Conservation (phyloP, 139 green algal genomes). For the Chlamydomonas schloesseri region DNA sequence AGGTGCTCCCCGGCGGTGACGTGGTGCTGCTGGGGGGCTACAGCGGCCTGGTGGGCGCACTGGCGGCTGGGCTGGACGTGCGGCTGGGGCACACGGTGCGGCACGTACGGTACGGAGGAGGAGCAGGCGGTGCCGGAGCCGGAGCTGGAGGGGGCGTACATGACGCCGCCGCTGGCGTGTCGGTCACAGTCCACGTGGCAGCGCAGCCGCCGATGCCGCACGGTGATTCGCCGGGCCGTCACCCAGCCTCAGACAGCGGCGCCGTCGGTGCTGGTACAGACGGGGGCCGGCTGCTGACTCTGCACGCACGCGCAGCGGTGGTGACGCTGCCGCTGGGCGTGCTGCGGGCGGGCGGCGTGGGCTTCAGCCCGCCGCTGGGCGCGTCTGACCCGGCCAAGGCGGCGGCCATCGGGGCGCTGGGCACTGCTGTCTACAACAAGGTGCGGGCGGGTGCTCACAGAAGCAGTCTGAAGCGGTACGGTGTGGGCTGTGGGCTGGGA, state of each 20-base stretch:
- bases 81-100: slow-evolving; percentile 46
- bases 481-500: no score
- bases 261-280: no score
- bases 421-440: slow-evolving; percentile 80
- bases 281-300: not conserved
- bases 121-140: not conserved
- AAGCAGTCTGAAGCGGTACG: no score
- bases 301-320: slow-evolving; percentile 57
- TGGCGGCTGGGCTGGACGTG: slow-evolving; percentile 66
- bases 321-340: slow-evolving; percentile 77
- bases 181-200: not conserved
- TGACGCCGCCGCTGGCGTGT: slow-evolving; percentile 1
- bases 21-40: slow-evolving; percentile 63
- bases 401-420: slow-evolving; percentile 53
- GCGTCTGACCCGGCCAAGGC: slow-evolving; percentile 53
- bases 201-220: not conserved
- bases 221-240: not conserved
- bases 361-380: slow-evolving; percentile 75
- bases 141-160: no score
- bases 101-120: slow-evolving; percentile 4
- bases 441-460: slow-evolving; percentile 40
- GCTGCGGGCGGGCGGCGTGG: slow-evolving; percentile 60
- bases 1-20: slow-evolving; percentile 59
- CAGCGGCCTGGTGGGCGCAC: slow-evolving; percentile 20
- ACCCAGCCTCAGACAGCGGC: no score